phyloP scores from a whole-genome alignment of 2,329 filamentous ascomycete species.

The Aspergillus sp. region DNA sequence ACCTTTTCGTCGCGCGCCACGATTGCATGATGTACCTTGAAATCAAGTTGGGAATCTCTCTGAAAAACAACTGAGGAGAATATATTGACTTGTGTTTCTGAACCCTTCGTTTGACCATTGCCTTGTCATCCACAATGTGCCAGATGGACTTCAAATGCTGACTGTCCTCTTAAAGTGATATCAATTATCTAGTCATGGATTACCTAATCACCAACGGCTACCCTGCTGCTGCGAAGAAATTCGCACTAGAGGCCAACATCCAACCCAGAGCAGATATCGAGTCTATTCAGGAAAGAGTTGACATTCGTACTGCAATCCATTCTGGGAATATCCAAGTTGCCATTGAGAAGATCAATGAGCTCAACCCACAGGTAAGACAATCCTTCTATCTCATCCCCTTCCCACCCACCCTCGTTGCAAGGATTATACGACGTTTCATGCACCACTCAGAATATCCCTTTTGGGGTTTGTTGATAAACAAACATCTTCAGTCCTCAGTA shows the following conservation, averaged over 20 bases:
- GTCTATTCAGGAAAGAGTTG: conserved; percentile 74
- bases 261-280: conserved; percentile 70
- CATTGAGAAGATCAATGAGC: conserved; percentile 83
- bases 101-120: conserved; percentile 40
- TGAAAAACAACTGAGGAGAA: conserved; percentile 91
- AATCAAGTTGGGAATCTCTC: conserved; percentile 99
- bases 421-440: conserved; percentile 99
- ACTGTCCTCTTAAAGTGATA: conserved; percentile 65
- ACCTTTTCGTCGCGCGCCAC: conserved; percentile 24
- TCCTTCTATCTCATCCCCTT: conserved; percentile 7
- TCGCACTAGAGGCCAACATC: conserved; percentile 91
- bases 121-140: conserved; percentile 3
- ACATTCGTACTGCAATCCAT: conserved; percentile 83
- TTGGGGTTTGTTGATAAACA: conserved; percentile 84
- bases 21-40: conserved; percentile 71
- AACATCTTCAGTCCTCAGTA: conserved; percentile 81
- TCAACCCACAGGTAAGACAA: conserved; percentile 80
- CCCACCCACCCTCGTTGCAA: conserved; percentile 52
- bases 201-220: conserved; percentile 97
- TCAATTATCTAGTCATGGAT: conserved; percentile 93
- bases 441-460: conserved; percentile 96
- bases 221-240: conserved; percentile 86
- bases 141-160: conserved; percentile 27
- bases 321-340: conserved; percentile 81
- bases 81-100: conserved; percentile 77